These are phyloP conservation scores for Podaxis carcinomalis DNA, from an alignment of 768 basidiomycete species.

Conservation along the genomic window DNA sequence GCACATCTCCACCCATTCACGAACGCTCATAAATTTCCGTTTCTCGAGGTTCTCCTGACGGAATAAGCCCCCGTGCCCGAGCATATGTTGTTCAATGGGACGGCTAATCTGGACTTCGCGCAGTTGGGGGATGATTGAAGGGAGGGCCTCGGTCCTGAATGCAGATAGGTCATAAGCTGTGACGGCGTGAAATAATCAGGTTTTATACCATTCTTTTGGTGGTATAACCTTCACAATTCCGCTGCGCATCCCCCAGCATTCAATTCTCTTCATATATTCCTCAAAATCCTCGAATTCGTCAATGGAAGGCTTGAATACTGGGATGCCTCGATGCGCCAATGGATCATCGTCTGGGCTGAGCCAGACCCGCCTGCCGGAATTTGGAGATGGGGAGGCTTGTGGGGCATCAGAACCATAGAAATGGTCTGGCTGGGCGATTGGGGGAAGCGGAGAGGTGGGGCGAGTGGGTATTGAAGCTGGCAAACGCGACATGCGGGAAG, in stretches of 20 bases:
- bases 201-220: constrained; percentile 83
- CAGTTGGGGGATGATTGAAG: constrained; percentile 68
- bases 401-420: constrained; percentile 62
- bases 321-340: constrained; percentile 82
- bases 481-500: constrained; percentile 30
- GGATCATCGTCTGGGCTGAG: constrained; percentile 80
- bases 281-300: constrained; percentile 93
- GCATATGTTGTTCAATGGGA: constrained; percentile 93
- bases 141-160: constrained; percentile 65
- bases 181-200: constrained; percentile 13
- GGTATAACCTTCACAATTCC: constrained; percentile 97
- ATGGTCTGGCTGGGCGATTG: constrained; percentile 70
- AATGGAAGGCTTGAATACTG: constrained; percentile 93
- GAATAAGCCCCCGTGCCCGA: constrained; percentile 82
- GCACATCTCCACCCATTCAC: constrained; percentile 84
- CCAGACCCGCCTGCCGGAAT: constrained; percentile 60
- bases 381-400: constrained; percentile 54
- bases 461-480: constrained; percentile 44
- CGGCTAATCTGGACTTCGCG: constrained; percentile 72
- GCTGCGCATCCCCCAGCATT: constrained; percentile 85
- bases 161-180: constrained; percentile 21
- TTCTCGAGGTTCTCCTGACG: constrained; percentile 91
- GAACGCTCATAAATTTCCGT: constrained; percentile 74
- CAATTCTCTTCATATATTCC: constrained; percentile 78
- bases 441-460: constrained; percentile 51